phyloP scores from a whole-genome alignment of 2,329 filamentous ascomycete species.

The Cercospora citrullina region DNA sequence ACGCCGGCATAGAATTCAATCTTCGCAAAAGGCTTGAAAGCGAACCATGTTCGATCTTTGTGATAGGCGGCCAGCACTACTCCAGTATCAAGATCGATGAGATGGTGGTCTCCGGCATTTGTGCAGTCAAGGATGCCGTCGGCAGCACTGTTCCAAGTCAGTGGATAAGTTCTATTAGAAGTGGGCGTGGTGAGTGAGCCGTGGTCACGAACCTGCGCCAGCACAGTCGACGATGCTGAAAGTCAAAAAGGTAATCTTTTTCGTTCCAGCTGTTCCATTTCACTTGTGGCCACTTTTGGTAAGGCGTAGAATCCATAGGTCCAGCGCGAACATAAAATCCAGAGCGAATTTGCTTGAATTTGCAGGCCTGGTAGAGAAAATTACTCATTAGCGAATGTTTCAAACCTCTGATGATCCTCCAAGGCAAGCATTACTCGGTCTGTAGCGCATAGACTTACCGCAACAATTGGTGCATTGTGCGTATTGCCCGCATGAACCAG shows the following conservation, averaged over 20 bases:
- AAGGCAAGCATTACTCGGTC: background rate
- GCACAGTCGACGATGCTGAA: background rate
- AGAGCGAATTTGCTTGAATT: conserved; percentile 3
- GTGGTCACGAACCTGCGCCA: background rate
- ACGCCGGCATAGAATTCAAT: background rate
- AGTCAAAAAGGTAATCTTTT: background rate
- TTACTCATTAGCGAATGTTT: background rate
- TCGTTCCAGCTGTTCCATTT: conserved; percentile 4
- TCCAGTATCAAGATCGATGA: conserved; percentile 5
- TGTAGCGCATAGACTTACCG: background rate
- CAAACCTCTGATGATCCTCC: background rate
- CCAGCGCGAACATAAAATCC: conserved; percentile 1
- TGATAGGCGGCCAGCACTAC: conserved; percentile 4
- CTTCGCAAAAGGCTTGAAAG: conserved; percentile 3
- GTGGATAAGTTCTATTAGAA: background rate
- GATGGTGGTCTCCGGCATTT: background rate
- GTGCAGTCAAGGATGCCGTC: background rate
- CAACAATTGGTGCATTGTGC: background rate
- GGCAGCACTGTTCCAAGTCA: background rate
- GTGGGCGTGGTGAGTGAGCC: background rate
- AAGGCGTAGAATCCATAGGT: background rate
- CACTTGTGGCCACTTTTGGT: conserved; percentile 3
- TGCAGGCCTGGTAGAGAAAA: background rate
- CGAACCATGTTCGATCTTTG: conserved; percentile 5
- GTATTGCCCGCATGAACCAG: background rate